Conservation (phyloP, 2,329 filamentous ascomycete species). For the Sclerotinia borealis region DNA sequence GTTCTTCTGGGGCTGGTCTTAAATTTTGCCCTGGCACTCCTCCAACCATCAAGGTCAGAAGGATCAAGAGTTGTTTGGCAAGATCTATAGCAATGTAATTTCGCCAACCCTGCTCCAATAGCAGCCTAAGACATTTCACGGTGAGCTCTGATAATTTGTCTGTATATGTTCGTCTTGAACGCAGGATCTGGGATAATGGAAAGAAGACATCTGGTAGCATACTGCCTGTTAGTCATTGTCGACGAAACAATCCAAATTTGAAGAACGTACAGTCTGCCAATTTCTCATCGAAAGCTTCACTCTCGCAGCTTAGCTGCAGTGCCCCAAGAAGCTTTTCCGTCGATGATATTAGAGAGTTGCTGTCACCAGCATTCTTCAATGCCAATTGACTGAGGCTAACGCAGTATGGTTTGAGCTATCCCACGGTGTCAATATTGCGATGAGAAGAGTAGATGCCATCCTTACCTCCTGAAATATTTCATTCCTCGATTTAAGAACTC, state of each 20-base stretch:
- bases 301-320: conserved; percentile 37
- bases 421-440: background rate
- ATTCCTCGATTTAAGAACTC: conserved; percentile 28
- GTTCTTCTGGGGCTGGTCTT: conserved; percentile 60
- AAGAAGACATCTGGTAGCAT: conserved; percentile 67
- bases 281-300: conserved; percentile 64
- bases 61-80: conserved; percentile 76
- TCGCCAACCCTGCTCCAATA: conserved; percentile 77
- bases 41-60: conserved; percentile 76
- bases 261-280: conserved; percentile 93
- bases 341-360: conserved; percentile 40
- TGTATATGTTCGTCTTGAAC: conserved; percentile 65
- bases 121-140: conserved; percentile 65
- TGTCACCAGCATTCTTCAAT: conserved; percentile 42
- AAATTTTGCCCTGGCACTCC: conserved; percentile 55
- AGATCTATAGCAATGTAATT: conserved; percentile 63
- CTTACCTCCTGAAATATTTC: conserved; percentile 31
- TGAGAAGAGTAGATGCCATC: background rate
- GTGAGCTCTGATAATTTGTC: conserved; percentile 68
- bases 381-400: conserved; percentile 54
- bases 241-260: background rate
- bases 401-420: conserved; percentile 57
- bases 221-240: background rate
- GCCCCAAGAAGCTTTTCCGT: conserved; percentile 41
- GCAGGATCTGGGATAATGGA: conserved; percentile 80